Base-by-base conservation (phyloP, 768 basidiomycete species). In the Termitomyces sp. region DNA sequence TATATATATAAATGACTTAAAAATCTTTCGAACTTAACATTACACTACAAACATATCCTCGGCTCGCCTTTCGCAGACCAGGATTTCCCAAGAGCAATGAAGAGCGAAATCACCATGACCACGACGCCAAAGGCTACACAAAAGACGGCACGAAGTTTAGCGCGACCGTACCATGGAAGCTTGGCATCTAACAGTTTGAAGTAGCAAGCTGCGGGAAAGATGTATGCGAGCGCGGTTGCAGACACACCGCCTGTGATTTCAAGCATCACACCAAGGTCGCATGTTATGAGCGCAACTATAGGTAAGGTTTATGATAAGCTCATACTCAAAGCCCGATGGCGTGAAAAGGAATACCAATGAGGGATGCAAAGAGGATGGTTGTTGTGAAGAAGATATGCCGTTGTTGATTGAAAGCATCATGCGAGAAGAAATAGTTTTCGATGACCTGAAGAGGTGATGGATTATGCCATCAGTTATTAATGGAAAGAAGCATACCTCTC, bases 231-330 rank as follows among this genome's bases (percentile, higher is more conserved):
- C 0, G 94, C 86, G 0, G 94, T 94, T 5, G 92, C 92, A 14
- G 92, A 92, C 11, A 92, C 83, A n/a, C 96, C 96, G n/a, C 97
- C 97, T 0, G 95, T 96, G 48, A 99, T 91, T 77, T 99, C 97
- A 43, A 99, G 87, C 77, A 96, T 97, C 49, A 98, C 89, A n/a
- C 97, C 97, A 14, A 99, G 83, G 72, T 99, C 96, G 71, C 95
- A 97, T 1, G 96, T 98, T 60, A 95, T 81, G 58, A 98, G 81
- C 5, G 96, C 86, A 61, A 97, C 95, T 96, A 70, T 14, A 53
- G 42, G 57, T 45, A 31, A n/a, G 49, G 32, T 14, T 56, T 56
- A 54, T 56, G 12, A 56, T 67, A 15, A 67, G 54, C 31, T 34
- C 53, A 20, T 37, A 43, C 25, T 3, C 12, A 48, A 6, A 12